Base-by-base conservation (phyloP, 2,329 filamentous ascomycete species). In the Fusarium ambrosium region DNA sequence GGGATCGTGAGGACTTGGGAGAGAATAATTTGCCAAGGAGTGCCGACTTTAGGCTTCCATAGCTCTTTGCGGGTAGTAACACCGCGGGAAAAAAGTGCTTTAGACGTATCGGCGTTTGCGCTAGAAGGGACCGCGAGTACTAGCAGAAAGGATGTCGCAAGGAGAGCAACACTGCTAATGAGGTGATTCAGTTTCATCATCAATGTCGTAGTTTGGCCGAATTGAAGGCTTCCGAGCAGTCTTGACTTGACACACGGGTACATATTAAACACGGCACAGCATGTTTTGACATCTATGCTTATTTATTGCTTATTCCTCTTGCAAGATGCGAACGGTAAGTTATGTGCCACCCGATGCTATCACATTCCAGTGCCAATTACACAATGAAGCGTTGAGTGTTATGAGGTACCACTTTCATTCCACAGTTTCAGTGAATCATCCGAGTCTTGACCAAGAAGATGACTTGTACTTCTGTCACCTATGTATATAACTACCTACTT, bases 21-120 rank as follows among this genome's bases (percentile, higher is more conserved):
- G 20, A 93, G 86, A 51, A 91, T 84, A 62, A 93, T 93, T 77
- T 93, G 91, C 90, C 90, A 93, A 6, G 86, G 86, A 4, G 84
- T 82, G 29, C 86, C 87, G 20, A 87, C 86, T 3, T 79, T 77
- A 3, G 91, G 91, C 68, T 86, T 83, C 90, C 90, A 92, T 32
- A 82, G 61, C 75, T 77, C 64, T 64, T 75, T 60, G 66, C 71
- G 78, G 75, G 59, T 29, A 32, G 18, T n/a, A 20, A 32, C 18
- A 8, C 11, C 10, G 3, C 51, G 51, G n/a, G 24, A 9, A n/a
- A 24, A 51, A n/a, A 51, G 45, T 18, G 9, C 45, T 51, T 27
- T 16, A 29, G 14, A 2, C 4, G 4, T 10, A 5, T 29, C 16
- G 10, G 18, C 4, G 18, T 55, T 32, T 8, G 10, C 3, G 27